Percentiles rank a stretch among this genome's conserved stretches.
phyloP scores from a whole-genome alignment of 257 asterid genomes.

The Solanum pennellii region DNA sequence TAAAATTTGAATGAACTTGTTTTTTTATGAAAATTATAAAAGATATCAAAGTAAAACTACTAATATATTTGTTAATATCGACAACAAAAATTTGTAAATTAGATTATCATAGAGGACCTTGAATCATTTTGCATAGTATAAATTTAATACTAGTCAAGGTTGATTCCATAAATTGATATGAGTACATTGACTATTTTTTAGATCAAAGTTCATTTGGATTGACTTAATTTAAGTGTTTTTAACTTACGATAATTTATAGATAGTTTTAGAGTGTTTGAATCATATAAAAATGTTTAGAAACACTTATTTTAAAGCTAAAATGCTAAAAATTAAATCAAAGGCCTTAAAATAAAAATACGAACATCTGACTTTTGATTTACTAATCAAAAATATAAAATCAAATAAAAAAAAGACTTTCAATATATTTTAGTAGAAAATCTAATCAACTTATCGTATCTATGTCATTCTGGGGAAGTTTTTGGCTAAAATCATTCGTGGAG shows the following conservation, averaged over 20 bases:
- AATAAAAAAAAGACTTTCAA: not conserved
- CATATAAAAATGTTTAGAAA: too few relatives aligned
- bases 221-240: not conserved
- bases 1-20: not conserved
- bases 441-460: not conserved
- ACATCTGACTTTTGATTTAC: not conserved
- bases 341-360: not conserved
- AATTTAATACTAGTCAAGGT: not conserved
- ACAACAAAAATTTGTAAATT: too few relatives aligned
- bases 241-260: too few relatives aligned
- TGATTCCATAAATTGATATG: not conserved
- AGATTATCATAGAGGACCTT: not conserved
- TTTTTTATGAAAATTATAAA: too few relatives aligned
- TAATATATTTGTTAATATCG: not conserved
- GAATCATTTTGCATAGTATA: not conserved
- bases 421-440: not conserved
- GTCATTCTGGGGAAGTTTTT: not conserved
- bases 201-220: too few relatives aligned
- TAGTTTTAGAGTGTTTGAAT: too few relatives aligned
- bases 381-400: not conserved
- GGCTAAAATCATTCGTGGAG: too few relatives aligned
- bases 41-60: not conserved
- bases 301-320: too few relatives aligned
- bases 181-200: not conserved
- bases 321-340: not conserved